Percentiles rank a stretch among this genome's conserved stretches.
Evolutionary conservation across 2,329 filamentous ascomycete genomes (phyloP).

Genomic region (Penicillium verrucosum): DNA sequence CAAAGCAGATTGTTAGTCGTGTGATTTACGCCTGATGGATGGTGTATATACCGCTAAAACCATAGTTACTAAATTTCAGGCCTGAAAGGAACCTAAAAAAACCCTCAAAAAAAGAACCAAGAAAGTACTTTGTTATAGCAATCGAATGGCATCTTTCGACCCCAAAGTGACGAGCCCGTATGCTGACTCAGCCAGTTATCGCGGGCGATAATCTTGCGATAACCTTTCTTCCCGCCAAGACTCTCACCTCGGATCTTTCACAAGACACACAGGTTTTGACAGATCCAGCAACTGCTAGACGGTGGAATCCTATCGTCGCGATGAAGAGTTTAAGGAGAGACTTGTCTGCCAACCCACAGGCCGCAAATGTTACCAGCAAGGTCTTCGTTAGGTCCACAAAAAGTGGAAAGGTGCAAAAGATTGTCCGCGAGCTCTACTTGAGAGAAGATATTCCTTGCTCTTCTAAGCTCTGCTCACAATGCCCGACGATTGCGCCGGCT

Average conservation of each 20-base stretch:
- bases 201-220: constrained; percentile 21
- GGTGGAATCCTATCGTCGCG: constrained; percentile 20
- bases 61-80: constrained; percentile 16
- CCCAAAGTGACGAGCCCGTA: constrained; percentile 6
- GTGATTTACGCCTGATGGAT: neutral
- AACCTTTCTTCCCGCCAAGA: constrained; percentile 23
- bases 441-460: constrained; percentile 97
- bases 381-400: constrained; percentile 92
- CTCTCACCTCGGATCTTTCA: constrained; percentile 13
- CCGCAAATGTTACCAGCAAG: constrained; percentile 85
- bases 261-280: constrained; percentile 4
- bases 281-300: constrained; percentile 6
- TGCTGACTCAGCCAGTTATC: constrained; percentile 23
- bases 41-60: constrained; percentile 27
- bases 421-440: constrained; percentile 93
- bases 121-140: neutral
- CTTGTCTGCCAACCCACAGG: constrained; percentile 51
- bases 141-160: constrained; percentile 1
- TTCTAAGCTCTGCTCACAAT: constrained; percentile 77
- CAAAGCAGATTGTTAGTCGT: constrained; percentile 11
- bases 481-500: constrained; percentile 69
- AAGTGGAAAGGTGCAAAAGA: constrained; percentile 97
- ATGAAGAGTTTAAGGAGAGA: constrained; percentile 64
- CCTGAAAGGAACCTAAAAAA: no score
- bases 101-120: no score